Base-by-base conservation (phyloP, 768 basidiomycete genomes). In the Tricholoma saponaceum region DNA sequence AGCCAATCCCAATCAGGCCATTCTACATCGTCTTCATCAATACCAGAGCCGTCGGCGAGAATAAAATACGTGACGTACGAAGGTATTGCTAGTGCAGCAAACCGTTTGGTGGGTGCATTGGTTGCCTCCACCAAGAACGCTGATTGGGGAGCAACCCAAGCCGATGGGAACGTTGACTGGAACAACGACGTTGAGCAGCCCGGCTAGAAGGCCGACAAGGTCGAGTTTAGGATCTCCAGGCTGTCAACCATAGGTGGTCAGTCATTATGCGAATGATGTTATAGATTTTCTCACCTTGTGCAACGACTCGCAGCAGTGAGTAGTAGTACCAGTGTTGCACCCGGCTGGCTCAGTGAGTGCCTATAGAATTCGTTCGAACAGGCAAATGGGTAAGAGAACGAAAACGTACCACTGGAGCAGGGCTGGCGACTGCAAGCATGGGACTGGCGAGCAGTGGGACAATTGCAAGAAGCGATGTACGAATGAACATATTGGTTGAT, bases 61-160 rank as follows among this genome's bases (percentile, higher is more conserved):
- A 25, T 8, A 25, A 46, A 25, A 46, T 13, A 35, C 35, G 35
- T 35, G 7, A 39, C 56, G 58, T 47, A 71, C 72, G 50, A 62
- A 66, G 33, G 3, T 47, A 52, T 66, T 66, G 22, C 49, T 58
- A 14, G 43, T 62, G 70, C 73, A 75, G 65, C 74, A 75, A 41
- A 67, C 66, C n/a, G 69, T 59, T 51, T 70, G 65, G 41, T 67
- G 56, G 22, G 2, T 35, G 63, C 72, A 72, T 32, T 14, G 53
- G 26, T 52, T 63, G n/a, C 60, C 59, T 46, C 44, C 44, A 3
- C 54, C 56, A 35, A 58, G n/a, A 37, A 37, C 14, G 35, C 14
- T 26, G 53, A 73, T 46, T 3, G 63, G 59, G 54, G 1, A 59
- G 60, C 74, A 75, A 1, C 26, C 1, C 0, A 62, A 0, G 5